Percentiles rank a stretch among this genome's conserved stretches.
Conservation (phyloP, 1,139 yeast species). For the Kodamaea arcana region DNA sequence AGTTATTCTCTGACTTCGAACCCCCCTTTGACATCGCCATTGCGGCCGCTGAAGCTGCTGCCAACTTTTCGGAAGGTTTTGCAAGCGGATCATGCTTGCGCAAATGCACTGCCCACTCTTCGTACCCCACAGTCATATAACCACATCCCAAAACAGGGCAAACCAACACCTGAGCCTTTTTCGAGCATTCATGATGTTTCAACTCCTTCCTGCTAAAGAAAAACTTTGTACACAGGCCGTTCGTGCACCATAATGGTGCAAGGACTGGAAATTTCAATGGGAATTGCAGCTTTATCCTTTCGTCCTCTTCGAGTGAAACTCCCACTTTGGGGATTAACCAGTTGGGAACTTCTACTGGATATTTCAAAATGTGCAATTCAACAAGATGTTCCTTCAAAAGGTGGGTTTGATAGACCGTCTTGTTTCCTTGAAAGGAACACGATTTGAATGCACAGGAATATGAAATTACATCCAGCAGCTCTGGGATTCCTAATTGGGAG, state of each 20-base stretch:
- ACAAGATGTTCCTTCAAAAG: slow-evolving; percentile 24
- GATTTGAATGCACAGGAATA: slow-evolving; percentile 29
- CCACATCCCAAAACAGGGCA: slow-evolving; percentile 45
- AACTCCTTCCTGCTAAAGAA: slow-evolving; percentile 18
- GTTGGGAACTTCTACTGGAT: slow-evolving; percentile 25
- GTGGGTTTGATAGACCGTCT: slow-evolving; percentile 27
- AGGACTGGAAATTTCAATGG: slow-evolving; percentile 10
- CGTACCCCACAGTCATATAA: slow-evolving; percentile 36
- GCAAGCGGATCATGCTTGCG: too few relatives aligned
- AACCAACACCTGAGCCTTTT: slow-evolving; percentile 27
- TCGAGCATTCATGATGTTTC: slow-evolving; percentile 27
- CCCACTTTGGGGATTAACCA: slow-evolving; percentile 6
- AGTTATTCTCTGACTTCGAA: too few relatives aligned
- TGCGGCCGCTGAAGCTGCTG: slow-evolving; percentile 1
- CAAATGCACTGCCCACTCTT: slow-evolving; percentile 33
- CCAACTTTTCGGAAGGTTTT: too few relatives aligned
- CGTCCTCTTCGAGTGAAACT: slow-evolving; percentile 8
- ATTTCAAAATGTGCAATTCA: slow-evolving; percentile 27
- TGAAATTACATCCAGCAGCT: not conserved
- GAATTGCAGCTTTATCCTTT: slow-evolving; percentile 11
- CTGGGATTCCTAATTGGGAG: slow-evolving; percentile 4
- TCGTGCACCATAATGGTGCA: not conserved
- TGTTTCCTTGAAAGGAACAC: slow-evolving; percentile 32
- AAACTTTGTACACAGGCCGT: slow-evolving; percentile 15
- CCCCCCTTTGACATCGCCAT: not conserved